These are phyloP conservation scores for Gastrolobium bilobum DNA, from an alignment of 306 rosid species.

Conservation along the genomic window DNA sequence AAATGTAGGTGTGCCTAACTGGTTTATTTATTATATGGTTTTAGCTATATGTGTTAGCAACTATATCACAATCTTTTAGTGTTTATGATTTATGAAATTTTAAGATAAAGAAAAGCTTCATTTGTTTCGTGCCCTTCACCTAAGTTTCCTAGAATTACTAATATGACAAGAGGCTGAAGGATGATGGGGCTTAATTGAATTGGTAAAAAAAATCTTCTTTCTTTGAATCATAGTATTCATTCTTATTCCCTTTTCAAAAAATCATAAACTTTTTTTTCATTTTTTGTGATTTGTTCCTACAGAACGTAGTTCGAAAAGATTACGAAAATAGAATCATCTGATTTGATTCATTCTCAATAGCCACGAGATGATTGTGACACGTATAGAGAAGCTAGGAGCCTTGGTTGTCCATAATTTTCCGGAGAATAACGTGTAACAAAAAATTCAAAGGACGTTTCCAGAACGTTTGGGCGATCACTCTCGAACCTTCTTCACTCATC, in stretches of 20 bases:
- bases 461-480: slow-evolving; percentile 49
- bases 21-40: slow-evolving; percentile 12
- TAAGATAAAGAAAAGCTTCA: slow-evolving; percentile 45
- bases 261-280: no score
- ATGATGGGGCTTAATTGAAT: no score
- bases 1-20: slow-evolving; percentile 37
- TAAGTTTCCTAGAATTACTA: slow-evolving; percentile 34
- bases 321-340: no score
- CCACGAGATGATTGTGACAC: slow-evolving; percentile 13
- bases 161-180: background rate
- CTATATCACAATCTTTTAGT: slow-evolving; percentile 55
- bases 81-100: background rate
- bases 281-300: no score
- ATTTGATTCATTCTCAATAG: no score
- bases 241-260: no score
- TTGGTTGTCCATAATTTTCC: slow-evolving; percentile 30
- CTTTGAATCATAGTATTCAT: no score
- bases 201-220: no score
- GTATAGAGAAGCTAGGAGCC: slow-evolving; percentile 10
- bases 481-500: slow-evolving; percentile 55
- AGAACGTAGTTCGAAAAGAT: no score
- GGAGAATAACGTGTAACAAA: slow-evolving; percentile 35
- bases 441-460: slow-evolving; percentile 55
- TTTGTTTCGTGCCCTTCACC: slow-evolving; percentile 52
- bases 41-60: slow-evolving; percentile 23